These are phyloP conservation scores for Pisolithus orientalis DNA, from an alignment of 768 basidiomycete genomes.

Conservation along the genomic window DNA sequence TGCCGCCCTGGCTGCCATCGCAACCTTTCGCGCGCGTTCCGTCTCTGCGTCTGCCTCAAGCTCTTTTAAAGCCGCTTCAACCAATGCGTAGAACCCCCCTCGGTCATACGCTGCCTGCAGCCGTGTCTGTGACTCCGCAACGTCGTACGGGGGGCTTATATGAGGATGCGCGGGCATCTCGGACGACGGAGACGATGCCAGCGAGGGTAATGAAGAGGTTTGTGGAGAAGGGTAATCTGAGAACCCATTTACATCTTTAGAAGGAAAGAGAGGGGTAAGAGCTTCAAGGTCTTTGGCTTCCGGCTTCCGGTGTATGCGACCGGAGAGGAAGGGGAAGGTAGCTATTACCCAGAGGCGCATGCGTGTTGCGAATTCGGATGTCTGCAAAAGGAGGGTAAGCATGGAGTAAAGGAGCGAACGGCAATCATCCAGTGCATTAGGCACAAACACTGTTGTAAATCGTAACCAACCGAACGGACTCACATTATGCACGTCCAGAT, in stretches of 20 bases:
- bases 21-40: slow-evolving; percentile 33
- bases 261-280: neutral
- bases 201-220: neutral
- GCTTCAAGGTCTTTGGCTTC: slow-evolving; percentile 19
- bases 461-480: slow-evolving; percentile 17
- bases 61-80: slow-evolving; percentile 46
- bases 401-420: neutral
- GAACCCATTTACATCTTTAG: neutral
- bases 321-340: slow-evolving; percentile 43
- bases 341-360: slow-evolving; percentile 47
- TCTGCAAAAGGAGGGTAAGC: slow-evolving; percentile 28
- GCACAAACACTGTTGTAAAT: neutral
- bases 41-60: slow-evolving; percentile 50
- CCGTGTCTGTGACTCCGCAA: slow-evolving; percentile 44
- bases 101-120: slow-evolving; percentile 50
- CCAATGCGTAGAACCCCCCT: slow-evolving; percentile 54
- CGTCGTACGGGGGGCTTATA: slow-evolving; percentile 7
- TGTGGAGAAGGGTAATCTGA: slow-evolving; percentile 1
- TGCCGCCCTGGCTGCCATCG: neutral
- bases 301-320: slow-evolving; percentile 46
- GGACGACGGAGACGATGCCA: neutral
- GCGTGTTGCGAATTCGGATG: slow-evolving; percentile 50
- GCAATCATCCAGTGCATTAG: neutral
- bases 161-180: neutral
- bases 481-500: slow-evolving; percentile 53